Evolutionary conservation across 2,329 filamentous ascomycete genomes (phyloP).

Genomic region (Sarocladium kiliense): DNA sequence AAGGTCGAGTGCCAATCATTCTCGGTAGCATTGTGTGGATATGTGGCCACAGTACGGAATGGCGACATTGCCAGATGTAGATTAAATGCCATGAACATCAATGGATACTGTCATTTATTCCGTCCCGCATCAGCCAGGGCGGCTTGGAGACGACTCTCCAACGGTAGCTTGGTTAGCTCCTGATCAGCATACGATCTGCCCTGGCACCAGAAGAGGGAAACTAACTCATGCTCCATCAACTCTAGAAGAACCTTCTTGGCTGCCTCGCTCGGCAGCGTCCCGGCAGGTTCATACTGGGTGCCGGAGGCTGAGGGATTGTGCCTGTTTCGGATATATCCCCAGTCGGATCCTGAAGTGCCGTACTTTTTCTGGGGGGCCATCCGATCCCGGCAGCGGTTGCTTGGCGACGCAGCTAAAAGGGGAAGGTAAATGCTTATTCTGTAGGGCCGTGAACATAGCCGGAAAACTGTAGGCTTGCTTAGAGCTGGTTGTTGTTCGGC

Average conservation of each 20-base stretch:
- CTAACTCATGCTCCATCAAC: background rate
- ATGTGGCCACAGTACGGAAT: background rate
- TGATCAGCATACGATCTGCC: background rate
- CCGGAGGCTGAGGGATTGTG: background rate
- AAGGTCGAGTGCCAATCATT: background rate
- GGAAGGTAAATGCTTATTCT: background rate
- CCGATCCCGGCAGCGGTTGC: background rate
- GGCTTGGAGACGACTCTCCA: no score
- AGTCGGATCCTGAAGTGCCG: slow-evolving; percentile 2
- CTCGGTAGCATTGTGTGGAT: background rate
- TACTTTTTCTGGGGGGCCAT: background rate
- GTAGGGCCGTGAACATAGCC: no score
- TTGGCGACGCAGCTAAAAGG: background rate
- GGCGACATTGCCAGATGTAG: slow-evolving; percentile 6
- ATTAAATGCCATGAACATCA: background rate
- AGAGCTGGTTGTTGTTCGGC: no score
- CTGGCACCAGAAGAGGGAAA: background rate
- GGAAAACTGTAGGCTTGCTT: no score
- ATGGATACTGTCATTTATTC: background rate
- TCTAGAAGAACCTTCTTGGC: background rate
- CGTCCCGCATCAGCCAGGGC: no score
- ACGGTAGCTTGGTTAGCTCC: no score
- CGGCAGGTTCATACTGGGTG: background rate
- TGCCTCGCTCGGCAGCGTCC: background rate
- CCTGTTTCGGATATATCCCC: slow-evolving; percentile 7